Evolutionary conservation across 768 basidiomycete genomes (phyloP).

Genomic region (Mycena alexandri): DNA sequence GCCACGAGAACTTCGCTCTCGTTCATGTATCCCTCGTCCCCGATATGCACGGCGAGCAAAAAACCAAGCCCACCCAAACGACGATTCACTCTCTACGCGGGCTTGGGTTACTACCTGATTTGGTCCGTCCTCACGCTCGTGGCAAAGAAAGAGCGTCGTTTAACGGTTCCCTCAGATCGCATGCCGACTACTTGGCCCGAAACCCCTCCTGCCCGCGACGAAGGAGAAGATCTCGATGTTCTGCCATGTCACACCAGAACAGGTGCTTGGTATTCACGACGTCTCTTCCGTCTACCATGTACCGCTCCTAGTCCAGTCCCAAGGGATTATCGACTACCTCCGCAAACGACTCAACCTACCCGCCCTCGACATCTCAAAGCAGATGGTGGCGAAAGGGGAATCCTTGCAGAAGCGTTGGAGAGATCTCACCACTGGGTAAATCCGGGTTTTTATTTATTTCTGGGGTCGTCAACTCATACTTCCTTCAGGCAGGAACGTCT

Average conservation of each 20-base stretch:
- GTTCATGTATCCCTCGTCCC: slow-evolving; percentile 99
- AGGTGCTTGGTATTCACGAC: slow-evolving; percentile 96
- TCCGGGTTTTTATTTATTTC: slow-evolving; percentile 18
- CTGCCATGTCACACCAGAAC: slow-evolving; percentile 92
- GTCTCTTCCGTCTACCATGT: slow-evolving; percentile 98
- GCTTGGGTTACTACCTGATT: slow-evolving; percentile 91
- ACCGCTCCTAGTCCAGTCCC: slow-evolving; percentile 89
- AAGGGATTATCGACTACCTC: slow-evolving; percentile 92
- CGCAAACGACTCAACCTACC: slow-evolving; percentile 84
- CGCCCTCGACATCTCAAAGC: slow-evolving; percentile 63
- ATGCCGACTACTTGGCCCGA: slow-evolving; percentile 85
- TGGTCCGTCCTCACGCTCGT: slow-evolving; percentile 64
- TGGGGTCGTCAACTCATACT: slow-evolving; percentile 4
- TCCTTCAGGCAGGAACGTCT: slow-evolving; percentile 87
- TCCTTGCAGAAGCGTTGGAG: slow-evolving; percentile 84
- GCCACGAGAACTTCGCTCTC: slow-evolving; percentile 95
- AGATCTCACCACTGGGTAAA: slow-evolving; percentile 84
- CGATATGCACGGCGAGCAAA: slow-evolving; percentile 98
- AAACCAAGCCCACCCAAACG: slow-evolving; percentile 99
- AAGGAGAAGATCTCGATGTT: slow-evolving; percentile 99
- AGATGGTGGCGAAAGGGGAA: slow-evolving; percentile 71
- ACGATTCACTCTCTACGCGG: slow-evolving; percentile 95
- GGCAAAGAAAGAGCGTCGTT: not conserved
- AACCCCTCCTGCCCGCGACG: slow-evolving; percentile 85
- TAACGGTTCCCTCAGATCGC: slow-evolving; percentile 75